Base-by-base conservation (phyloP, 805 yeast species). In the Kazachstania africana region DNA sequence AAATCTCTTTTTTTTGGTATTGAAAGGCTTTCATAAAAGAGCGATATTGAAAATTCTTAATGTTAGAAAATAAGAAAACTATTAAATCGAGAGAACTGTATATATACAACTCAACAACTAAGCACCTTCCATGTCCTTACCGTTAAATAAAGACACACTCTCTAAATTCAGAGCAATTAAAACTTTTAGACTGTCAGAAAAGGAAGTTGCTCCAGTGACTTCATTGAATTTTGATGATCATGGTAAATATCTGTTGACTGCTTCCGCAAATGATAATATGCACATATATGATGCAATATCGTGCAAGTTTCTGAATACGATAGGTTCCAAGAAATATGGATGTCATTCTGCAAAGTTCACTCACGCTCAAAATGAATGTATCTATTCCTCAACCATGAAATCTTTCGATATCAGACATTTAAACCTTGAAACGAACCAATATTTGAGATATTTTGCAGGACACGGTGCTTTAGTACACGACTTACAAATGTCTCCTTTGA, bases 301-400 rank as follows among this genome's bases (percentile, higher is more conserved):
- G 21, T 96, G 95, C 5, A 63, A 68, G 33, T 79, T 75, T 39
- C 45, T 66, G 27, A 80, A 77, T 44, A 72, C 84, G 4, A 68
- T 82, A 6, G 77, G 72, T 36, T 77, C 91, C 18, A 87, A 85
- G 58, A 91, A 91, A 50, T 91, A 91, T 45, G 98, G 98, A 1
- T 81, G 85, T 35, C 85, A 83, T 47, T 57, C 82, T 24, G 95
- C 95, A 3, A 65, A 74, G 28, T 91, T 91, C 53, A 75, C 95
- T 1, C 93, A 79, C 47, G 66, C 70, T 26, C 75, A 74, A 27
- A 65, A 70, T 35, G 75, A 76, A 44, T 78, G 91, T 46, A 63
- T 88, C 12, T 82, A 80, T 50, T 85, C 93, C 1, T 80, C 95
- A 4, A 84, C 97, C 0, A 71, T 74, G 50, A 76, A 72, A 30